Conservation (phyloP, 208 protist species). For the Wallacemonas sp. region DNA sequence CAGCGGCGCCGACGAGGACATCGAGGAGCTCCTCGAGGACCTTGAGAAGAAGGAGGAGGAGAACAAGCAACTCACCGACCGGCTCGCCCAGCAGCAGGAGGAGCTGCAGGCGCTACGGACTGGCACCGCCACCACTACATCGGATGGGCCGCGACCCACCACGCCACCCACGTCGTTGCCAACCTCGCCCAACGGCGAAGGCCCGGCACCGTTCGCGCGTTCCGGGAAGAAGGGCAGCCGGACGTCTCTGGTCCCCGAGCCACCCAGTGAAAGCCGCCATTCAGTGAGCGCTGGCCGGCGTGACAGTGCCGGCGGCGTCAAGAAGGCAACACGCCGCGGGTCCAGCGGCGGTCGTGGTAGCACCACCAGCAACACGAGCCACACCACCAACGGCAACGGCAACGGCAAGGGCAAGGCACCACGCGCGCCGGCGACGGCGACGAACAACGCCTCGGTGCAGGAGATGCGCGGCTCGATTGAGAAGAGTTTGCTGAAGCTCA, state of each 20-base stretch:
- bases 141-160: background rate
- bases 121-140: background rate
- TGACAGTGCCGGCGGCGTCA: background rate
- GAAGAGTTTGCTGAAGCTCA: constrained; percentile 53
- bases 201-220: constrained; percentile 1
- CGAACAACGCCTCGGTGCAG: constrained; percentile 2
- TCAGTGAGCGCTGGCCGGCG: background rate
- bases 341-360: background rate
- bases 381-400: no score
- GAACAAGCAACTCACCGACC: constrained; percentile 47
- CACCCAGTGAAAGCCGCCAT: constrained; percentile 13
- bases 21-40: constrained; percentile 49
- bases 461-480: constrained; percentile 45
- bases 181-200: no score
- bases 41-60: constrained; percentile 57
- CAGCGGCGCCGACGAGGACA: constrained; percentile 23
- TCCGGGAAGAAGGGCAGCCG: background rate
- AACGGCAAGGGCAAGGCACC: constrained; percentile 1
- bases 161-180: background rate
- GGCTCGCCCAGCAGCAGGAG: constrained; percentile 48
- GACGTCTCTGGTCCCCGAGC: background rate
- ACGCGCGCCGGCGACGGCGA: background rate
- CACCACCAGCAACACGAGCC: no score
- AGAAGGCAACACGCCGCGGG: constrained; percentile 12
- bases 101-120: constrained; percentile 46